A percentile compares a stretch with the other conserved stretches of the same genome.
These are phyloP conservation scores for Kodamaea sp. DNA, from an alignment of 1,139 yeast species.

Conservation along the genomic window DNA sequence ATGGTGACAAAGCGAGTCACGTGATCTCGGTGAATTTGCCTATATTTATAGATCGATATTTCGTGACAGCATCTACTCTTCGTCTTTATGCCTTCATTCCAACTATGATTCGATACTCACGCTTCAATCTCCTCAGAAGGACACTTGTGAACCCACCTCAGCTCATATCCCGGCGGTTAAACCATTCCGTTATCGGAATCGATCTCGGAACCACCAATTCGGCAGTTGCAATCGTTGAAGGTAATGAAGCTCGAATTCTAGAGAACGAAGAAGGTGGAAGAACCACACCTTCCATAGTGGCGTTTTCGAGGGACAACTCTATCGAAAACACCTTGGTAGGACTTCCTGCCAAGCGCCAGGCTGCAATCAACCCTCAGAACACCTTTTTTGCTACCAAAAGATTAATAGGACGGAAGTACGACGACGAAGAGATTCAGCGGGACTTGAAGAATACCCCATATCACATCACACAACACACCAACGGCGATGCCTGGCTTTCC, in stretches of 20 bases:
- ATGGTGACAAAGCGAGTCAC: no score
- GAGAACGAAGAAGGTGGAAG: slow-evolving; percentile 70
- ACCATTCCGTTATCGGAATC: slow-evolving; percentile 61
- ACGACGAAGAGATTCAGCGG: slow-evolving; percentile 63
- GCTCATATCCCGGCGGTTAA: slow-evolving; percentile 3
- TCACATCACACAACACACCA: slow-evolving; percentile 49
- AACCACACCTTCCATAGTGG: slow-evolving; percentile 75
- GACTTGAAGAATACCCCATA: slow-evolving; percentile 60
- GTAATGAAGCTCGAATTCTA: slow-evolving; percentile 52
- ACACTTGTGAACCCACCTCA: neutral
- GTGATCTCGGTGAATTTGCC: no score
- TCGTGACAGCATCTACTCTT: neutral
- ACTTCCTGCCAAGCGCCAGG: slow-evolving; percentile 65
- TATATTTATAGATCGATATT: no score
- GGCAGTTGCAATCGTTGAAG: slow-evolving; percentile 70
- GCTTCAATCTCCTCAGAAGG: neutral
- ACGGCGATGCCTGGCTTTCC: slow-evolving; percentile 65
- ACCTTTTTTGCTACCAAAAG: slow-evolving; percentile 77
- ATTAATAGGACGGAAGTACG: slow-evolving; percentile 65
- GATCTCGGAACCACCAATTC: slow-evolving; percentile 83
- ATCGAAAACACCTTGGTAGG: slow-evolving; percentile 55
- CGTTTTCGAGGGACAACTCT: slow-evolving; percentile 39
- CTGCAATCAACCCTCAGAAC: slow-evolving; percentile 62
- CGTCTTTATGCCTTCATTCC: neutral
- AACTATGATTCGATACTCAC: slow-evolving; percentile 3